These are phyloP conservation scores for Diplogelasinospora grovesii DNA, from an alignment of 495 filamentous ascomycete genomes.

Conservation along the genomic window DNA sequence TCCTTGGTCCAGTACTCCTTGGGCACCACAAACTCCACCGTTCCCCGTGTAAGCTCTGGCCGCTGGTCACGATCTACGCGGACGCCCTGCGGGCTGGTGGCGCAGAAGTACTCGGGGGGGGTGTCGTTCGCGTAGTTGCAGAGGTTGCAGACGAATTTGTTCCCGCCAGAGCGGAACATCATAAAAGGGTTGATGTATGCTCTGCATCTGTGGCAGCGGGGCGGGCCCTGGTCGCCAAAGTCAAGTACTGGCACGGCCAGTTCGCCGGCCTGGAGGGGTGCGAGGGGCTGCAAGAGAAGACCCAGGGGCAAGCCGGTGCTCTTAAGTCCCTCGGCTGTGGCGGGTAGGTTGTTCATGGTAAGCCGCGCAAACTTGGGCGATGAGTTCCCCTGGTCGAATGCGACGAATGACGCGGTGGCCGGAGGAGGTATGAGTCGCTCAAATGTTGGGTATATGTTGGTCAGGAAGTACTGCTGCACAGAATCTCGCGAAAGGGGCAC, in stretches of 20 bases:
- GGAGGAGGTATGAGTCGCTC: conserved; percentile 86
- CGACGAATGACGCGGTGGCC: conserved; percentile 82
- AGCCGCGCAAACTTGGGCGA: conserved; percentile 91
- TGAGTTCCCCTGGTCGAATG: conserved; percentile 91
- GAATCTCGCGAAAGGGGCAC: conserved; percentile 79
- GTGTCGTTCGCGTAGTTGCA: conserved; percentile 97
- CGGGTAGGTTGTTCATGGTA: conserved; percentile 85
- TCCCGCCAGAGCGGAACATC: conserved; percentile 89
- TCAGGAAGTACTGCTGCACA: conserved; percentile 74
- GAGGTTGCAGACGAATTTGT: conserved; percentile 97
- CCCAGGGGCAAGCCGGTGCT: conserved; percentile 80
- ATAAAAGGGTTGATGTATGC: conserved; percentile 99
- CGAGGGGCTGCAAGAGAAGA: conserved; percentile 82
- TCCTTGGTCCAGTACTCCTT: conserved; percentile 99
- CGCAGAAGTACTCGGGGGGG: conserved; percentile 83
- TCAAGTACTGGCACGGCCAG: conserved; percentile 85
- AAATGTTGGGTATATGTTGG: conserved; percentile 87
- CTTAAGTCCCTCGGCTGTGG: conserved; percentile 69
- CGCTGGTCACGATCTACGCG: conserved; percentile 84
- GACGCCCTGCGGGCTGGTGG: conserved; percentile 78
- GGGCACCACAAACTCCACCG: conserved; percentile 91
- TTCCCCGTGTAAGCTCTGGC: conserved; percentile 84
- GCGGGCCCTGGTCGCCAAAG: conserved; percentile 88
- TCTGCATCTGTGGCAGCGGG: conserved; percentile 86
- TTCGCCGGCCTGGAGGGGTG: conserved; percentile 77